These are phyloP conservation scores for Acanthamoeba sp. DNA, from an alignment of 208 protist genomes.

Conservation along the genomic window DNA sequence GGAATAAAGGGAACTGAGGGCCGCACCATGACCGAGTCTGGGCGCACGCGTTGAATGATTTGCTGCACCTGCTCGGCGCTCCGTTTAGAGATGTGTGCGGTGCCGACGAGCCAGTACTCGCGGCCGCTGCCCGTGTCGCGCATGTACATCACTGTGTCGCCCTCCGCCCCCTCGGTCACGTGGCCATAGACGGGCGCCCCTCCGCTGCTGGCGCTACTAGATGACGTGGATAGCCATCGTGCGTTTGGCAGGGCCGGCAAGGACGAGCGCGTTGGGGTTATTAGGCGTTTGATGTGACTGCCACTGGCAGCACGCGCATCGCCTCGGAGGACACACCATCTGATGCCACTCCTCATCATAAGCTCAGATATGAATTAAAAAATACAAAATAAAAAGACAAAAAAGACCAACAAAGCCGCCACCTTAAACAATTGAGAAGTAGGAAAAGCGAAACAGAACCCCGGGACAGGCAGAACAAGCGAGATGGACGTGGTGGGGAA, in stretches of 20 bases:
- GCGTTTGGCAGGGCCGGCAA: too few species aligned
- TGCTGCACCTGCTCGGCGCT: constrained; percentile 63
- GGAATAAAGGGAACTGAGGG: neutral
- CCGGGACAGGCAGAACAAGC: neutral
- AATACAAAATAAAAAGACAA: too few species aligned
- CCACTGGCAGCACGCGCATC: too few species aligned
- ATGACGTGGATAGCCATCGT: neutral
- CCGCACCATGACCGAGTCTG: constrained; percentile 36
- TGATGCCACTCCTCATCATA: too few species aligned
- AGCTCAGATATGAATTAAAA: too few species aligned
- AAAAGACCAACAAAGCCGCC: too few species aligned
- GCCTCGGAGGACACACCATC: too few species aligned
- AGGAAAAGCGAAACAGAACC: too few species aligned
- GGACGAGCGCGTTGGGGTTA: too few species aligned
- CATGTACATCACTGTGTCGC: constrained; percentile 39
- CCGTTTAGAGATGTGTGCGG: constrained; percentile 64
- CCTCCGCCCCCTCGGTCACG: constrained; percentile 7
- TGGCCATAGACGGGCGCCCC: constrained; percentile 13
- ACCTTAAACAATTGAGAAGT: too few species aligned
- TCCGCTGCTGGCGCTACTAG: neutral
- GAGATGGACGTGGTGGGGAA: neutral
- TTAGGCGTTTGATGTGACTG: too few species aligned
- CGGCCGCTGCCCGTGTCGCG: constrained; percentile 1
- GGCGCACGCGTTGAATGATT: constrained; percentile 30
- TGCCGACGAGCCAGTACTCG: constrained; percentile 35